These are phyloP conservation scores for Eucalyptus caleyi DNA, from an alignment of 345 rosid species.

Conservation along the genomic window DNA sequence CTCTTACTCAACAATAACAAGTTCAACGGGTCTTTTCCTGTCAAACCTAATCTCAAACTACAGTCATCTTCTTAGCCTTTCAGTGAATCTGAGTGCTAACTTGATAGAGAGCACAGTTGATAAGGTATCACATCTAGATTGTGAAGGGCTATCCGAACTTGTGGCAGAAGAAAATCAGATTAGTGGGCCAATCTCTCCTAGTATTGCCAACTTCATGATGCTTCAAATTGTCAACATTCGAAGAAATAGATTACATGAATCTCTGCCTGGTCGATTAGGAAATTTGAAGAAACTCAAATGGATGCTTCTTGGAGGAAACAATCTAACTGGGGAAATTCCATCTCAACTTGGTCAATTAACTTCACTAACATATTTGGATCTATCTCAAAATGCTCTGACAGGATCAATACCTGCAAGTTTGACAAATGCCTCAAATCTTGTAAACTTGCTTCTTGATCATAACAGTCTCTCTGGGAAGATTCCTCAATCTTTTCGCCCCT, in stretches of 20 bases:
- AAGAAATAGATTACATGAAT: slow-evolving; percentile 28
- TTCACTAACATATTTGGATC: slow-evolving; percentile 37
- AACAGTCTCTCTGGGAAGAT: slow-evolving; percentile 43
- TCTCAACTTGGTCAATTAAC: slow-evolving; percentile 18
- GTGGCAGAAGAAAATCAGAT: slow-evolving; percentile 44
- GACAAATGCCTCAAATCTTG: slow-evolving; percentile 23
- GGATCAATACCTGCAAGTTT: slow-evolving; percentile 39
- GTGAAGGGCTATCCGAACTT: slow-evolving; percentile 14
- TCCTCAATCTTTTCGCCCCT: slow-evolving; percentile 30
- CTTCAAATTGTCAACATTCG: slow-evolving; percentile 31
- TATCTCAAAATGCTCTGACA: slow-evolving; percentile 35
- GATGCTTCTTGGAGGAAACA: slow-evolving; percentile 32
- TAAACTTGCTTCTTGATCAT: slow-evolving; percentile 26
- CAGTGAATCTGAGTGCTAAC: slow-evolving; percentile 37
- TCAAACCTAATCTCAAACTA: slow-evolving; percentile 19
- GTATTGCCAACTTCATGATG: slow-evolving; percentile 23
- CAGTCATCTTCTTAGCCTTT: slow-evolving; percentile 16
- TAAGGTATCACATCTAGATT: slow-evolving; percentile 9
- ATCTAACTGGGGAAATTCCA: slow-evolving; percentile 37
- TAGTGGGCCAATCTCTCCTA: slow-evolving; percentile 14
- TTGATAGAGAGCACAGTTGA: slow-evolving; percentile 12
- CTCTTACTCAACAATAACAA: slow-evolving; percentile 32
- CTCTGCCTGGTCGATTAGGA: slow-evolving; percentile 29
- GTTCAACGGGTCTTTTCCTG: slow-evolving; percentile 26
- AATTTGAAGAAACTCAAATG: slow-evolving; percentile 16